Evolutionary conservation across 139 green algal genomes (phyloP), one percentile per base, ranked within the genome.

Genomic region (Asterochloris sp.): DNA sequence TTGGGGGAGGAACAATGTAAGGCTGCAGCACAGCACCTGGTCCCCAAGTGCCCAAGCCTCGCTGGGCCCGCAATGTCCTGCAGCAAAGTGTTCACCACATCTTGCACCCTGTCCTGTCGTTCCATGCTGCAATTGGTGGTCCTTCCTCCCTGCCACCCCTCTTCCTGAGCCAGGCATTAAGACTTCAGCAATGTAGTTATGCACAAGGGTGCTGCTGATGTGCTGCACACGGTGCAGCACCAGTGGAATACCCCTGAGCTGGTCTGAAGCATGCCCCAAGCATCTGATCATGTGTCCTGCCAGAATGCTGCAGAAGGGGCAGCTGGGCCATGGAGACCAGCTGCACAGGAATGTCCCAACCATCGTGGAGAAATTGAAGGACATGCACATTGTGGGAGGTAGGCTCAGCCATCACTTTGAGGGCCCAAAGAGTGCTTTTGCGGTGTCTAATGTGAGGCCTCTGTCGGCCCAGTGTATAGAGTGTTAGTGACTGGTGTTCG

Each of bases 1-100:
- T 13, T 99, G 96, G 96, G 96, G 96, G 27, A 84, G 94, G 21
- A 98, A 98, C 78, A 94, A 98, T 89, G 91, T 92, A 73, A 61
- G 86, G 24, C 21, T 13, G 21, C 38, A 54, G 38, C 38, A 10
- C 38, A 54, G 38, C 38, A 54, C 38, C 38, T 6, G 38, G 38
- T 54, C 38, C 38, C 38, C 38, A 54, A 54, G 6, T 54, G 38
- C 6, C 38, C 38, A 54, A 54, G 38, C 4, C 38, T 54, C 4
- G 38, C 38, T 54, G 38, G 4, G 38, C 38, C 38, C 38, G 38
- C 38, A 54, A 54, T 14, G 28, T 15, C 74, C 61, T 38, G n/a
- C 47, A 29, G 54, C 38, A 69, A 27, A 11, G 10, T 47, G 67
- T 76, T 1, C 27, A n/a, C 19, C 27, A 79, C 15, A 26, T 67